Percentiles rank a stretch among this genome's conserved stretches.
Conservation (phyloP, 2,329 filamentous ascomycete species). For the Stemphylium lycopersici region DNA sequence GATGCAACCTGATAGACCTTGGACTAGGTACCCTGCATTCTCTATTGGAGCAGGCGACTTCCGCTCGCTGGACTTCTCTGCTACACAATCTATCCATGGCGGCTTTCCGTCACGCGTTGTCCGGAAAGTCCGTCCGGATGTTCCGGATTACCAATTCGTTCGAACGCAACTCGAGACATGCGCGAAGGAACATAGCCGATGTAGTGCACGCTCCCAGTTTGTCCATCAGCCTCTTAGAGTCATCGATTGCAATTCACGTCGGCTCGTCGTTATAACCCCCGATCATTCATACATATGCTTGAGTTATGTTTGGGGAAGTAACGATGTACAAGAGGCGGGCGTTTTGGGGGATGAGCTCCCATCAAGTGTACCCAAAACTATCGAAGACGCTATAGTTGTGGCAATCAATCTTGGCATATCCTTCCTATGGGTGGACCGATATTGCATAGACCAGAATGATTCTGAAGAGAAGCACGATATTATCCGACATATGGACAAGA, state of each 20-base stretch:
- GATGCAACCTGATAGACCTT: too few relatives aligned
- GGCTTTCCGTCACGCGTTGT: not conserved
- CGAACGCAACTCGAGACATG: not conserved
- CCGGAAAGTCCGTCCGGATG: not conserved
- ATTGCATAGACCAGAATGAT: conserved; percentile 9
- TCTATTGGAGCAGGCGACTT: too few relatives aligned
- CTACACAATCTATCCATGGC: not conserved
- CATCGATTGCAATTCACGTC: not conserved
- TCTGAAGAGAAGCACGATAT: not conserved
- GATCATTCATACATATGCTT: not conserved
- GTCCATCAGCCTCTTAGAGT: not conserved
- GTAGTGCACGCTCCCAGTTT: not conserved
- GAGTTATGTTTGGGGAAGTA: conserved; percentile 4
- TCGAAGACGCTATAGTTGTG: not conserved
- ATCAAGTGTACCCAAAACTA: not conserved
- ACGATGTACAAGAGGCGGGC: not conserved
- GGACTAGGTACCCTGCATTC: too few relatives aligned
- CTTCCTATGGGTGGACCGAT: conserved; percentile 9
- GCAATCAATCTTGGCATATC: not conserved
- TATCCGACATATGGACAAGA: conserved; percentile 19
- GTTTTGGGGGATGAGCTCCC: not conserved
- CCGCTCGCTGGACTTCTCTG: too few relatives aligned
- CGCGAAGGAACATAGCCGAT: not conserved
- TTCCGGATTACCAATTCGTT: not conserved
- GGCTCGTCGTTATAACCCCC: not conserved